Base-by-base conservation (phyloP, 495 filamentous ascomycete species). In the Hypoxylon fragiforme region DNA sequence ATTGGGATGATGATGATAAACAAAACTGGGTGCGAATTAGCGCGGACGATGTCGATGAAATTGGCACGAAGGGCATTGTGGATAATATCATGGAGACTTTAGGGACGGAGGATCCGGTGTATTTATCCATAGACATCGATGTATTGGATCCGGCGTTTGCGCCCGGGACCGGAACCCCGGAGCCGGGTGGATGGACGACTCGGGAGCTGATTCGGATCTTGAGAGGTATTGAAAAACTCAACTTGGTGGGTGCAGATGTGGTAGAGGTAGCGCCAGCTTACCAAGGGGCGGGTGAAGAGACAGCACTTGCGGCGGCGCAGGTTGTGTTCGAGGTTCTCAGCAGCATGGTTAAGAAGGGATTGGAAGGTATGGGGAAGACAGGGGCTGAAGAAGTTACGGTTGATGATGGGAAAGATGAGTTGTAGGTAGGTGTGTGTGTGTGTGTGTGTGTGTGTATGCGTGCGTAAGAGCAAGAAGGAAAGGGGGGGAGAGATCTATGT, bases 201-300 rank as follows among this genome's bases (percentile, higher is more conserved):
- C 71, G 86, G 16, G 87, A 90, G 68, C 73, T 89, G 53, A 88
- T 88, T 38, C 72, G 83, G 2, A 86, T 90, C 41, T 63, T 89
- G 68, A 74, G 86, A 18, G 87, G 86, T 0, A 68, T 90, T 6
- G 85, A 89, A 73, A 78, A 76, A 28, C 54, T 90, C 65, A 88
- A 89, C 65, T 62, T 89, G 1, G 85, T 90, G 14, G 87, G 87
- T 0, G 86, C 84, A 3, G 87, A 89, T 70, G 84, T 92, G 54
- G 90, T 95, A 16, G 90, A 95, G 78, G 90, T 95, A 11, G 85
- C 86, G 37, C 90, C 90, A 1, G 87, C 88, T 9, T 94, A 95
- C 67, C 89, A 94, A 70, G 89, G 88, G 3, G 81, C 79, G 40
- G 89, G 86, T 0, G 90, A 95, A 78, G 85, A 86, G 64, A 95